Base-by-base conservation (phyloP, 495 filamentous ascomycete genomes). In the Hypoxylon lienhwacheense region DNA sequence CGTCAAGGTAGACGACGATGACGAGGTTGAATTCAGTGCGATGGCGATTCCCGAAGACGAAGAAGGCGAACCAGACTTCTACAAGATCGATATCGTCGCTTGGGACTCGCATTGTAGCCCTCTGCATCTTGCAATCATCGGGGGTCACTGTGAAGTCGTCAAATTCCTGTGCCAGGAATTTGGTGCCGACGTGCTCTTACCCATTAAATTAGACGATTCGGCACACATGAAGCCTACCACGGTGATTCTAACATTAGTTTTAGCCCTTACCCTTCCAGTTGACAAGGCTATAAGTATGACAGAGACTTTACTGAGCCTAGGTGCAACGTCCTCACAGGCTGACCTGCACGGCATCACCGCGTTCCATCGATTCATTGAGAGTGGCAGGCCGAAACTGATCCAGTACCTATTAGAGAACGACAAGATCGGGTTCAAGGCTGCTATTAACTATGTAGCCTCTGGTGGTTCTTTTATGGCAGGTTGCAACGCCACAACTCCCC, bases 41-140 rank as follows among this genome's bases (percentile, higher is more conserved):
- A 68, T 68, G 1, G 20, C 54, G 12, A 59, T 60, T 20, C 68
- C 66, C 8, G 80, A 82, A n/a, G 78, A 81, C 5, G 74, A 80
- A 26, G 78, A 85, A 5, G 74, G 78, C 7, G 84, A 86, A 19
- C 87, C 87, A 3, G 87, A 95, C 66, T 77, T 91, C 47, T 91
- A 86, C 66, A 85, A 91, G 44, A 76, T 91, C 46, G 84, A 92
- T 58, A 77, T 84, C 4, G 58, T 84, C 7, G 78, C 88, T 5
- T 95, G 89, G 89, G 89, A 95, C 52, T 84, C 67, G 11, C 77
- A 79, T 12, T 77, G 80, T 42, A 85, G 87, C 1, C 80, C 89
- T 0, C 70, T 92, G 10, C 89, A 95, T 61, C 74, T 89, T 17
- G 89, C 89, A 2, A 90, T 95, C 46, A 43, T 88, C 1, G 77